Percentiles rank a stretch among this genome's conserved stretches.
Evolutionary conservation across 1,284 basidiomycete species (phyloP).

Genomic region (Dichomitus squalens): DNA sequence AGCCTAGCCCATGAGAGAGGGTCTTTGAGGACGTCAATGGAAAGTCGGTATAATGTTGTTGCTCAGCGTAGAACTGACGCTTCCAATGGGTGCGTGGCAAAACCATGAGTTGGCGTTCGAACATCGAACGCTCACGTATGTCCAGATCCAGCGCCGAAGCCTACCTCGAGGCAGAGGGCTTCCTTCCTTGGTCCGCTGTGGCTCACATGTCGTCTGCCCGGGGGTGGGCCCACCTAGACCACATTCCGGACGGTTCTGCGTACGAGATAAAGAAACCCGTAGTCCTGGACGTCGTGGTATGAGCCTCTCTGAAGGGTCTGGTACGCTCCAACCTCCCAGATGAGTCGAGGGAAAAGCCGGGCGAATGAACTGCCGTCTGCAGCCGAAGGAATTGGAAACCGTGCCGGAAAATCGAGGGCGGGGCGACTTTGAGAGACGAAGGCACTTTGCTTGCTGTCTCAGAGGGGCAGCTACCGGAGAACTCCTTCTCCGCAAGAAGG

Average conservation of each 20-base stretch:
- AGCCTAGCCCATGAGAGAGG: not conserved
- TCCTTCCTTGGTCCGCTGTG: not conserved
- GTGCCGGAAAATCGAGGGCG: not conserved
- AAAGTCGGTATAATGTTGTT: not conserved
- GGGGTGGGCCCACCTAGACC: no score
- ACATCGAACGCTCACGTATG: not conserved
- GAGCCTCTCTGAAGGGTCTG: not conserved
- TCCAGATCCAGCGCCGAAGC: not conserved
- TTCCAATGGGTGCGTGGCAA: not conserved
- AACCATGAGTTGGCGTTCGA: not conserved
- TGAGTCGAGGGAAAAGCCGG: not conserved
- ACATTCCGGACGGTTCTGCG: not conserved
- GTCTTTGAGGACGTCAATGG: conserved; percentile 1
- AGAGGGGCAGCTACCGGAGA: not conserved
- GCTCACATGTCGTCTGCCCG: no score
- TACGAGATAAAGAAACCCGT: not conserved
- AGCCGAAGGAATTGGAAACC: not conserved
- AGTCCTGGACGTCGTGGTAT: not conserved
- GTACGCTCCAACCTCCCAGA: not conserved
- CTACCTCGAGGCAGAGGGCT: not conserved
- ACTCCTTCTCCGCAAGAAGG: not conserved
- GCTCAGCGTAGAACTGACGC: not conserved
- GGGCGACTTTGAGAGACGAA: not conserved
- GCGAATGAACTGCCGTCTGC: not conserved
- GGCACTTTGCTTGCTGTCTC: not conserved